Evolutionary conservation across 148 eudicot genomes (phyloP), one percentile per base, ranked within the genome.

Genomic region (Rhododendron simsii): DNA sequence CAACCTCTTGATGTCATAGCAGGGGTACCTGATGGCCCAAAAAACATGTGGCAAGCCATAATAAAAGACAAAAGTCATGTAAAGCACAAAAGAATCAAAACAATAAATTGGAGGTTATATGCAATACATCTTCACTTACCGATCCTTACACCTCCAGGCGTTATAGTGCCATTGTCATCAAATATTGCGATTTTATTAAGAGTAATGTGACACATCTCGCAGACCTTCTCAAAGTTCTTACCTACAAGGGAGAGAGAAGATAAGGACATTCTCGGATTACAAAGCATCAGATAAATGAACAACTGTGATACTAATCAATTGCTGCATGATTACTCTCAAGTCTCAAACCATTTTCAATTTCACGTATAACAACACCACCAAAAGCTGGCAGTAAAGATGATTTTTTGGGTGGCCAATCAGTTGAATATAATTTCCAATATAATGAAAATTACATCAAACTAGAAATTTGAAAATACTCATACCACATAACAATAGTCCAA

Each of bases 1-100:
- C 95, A 91, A 33, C 98, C 96, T 90, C 98, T 90, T 5, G 96
- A 90, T 57, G 98, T 95, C 96, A 96, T 95, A 35, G 98, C 98
- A 85, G 98, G 95, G 33, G 98, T 94, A 86, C 99, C 99, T 97
- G 91, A 51, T 21, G 81, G 30, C 61, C 87, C 73, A 73, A 51
- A 73, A 30, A 67, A 26, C 3, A 47, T 90, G 83, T 67, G 35
- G 13, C 16, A 78, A 85, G 30, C 8, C 18, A 30, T 41, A 18
- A 37, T 33, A 21, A 18, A 28, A 53, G 45, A 8, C 35, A n/a
- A 44, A 59, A 33, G 35, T 12, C 18, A 37, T 35, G 13, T 61
- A 18, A 5, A 39, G 12, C 10, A 3, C 47, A 65, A 78, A n/a
- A 51, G 10, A 69, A 82, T 20, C 5, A 71, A n/a, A 33, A 33